Evolutionary conservation across 805 yeast species (phyloP).

Genomic region (Candida xyloterini): DNA sequence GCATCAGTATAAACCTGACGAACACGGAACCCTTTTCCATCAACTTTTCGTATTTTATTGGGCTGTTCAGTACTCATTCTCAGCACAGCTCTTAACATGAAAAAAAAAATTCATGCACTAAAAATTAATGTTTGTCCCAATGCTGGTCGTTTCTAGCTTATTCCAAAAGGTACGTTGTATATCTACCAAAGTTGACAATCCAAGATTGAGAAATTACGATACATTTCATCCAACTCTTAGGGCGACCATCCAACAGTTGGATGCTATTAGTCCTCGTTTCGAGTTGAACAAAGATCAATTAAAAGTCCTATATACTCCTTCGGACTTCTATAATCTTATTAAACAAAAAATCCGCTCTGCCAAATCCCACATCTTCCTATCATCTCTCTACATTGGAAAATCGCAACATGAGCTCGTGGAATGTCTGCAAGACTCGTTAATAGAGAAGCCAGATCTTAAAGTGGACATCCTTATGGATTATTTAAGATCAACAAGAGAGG

Average conservation of each 20-base stretch:
- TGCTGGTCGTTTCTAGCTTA: constrained; percentile 12
- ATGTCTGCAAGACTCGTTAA: constrained; percentile 59
- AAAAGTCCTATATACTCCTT: constrained; percentile 62
- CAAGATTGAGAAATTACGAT: constrained; percentile 22
- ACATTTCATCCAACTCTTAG: constrained; percentile 28
- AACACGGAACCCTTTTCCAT: constrained; percentile 46
- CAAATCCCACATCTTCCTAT: constrained; percentile 65
- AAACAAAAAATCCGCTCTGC: constrained; percentile 63
- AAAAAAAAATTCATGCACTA: constrained; percentile 3
- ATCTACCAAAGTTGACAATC: constrained; percentile 29
- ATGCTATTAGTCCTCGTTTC: constrained; percentile 66
- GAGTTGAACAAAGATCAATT: constrained; percentile 54
- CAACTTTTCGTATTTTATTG: constrained; percentile 29
- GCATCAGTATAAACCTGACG: constrained; percentile 45
- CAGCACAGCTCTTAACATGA: constrained; percentile 1
- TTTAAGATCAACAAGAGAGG: constrained; percentile 88
- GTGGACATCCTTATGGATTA: constrained; percentile 82
- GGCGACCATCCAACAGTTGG: constrained; percentile 45
- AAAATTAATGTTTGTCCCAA: not conserved
- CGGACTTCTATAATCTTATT: constrained; percentile 64
- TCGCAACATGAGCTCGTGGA: constrained; percentile 71
- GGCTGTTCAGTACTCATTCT: constrained; percentile 13
- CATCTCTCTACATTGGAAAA: constrained; percentile 85
- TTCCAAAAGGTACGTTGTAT: constrained; percentile 17
- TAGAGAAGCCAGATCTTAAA: constrained; percentile 54